These are phyloP conservation scores for Schizosaccharomyces pombe DNA, from an alignment of 805 yeast genomes.

Conservation along the genomic window DNA sequence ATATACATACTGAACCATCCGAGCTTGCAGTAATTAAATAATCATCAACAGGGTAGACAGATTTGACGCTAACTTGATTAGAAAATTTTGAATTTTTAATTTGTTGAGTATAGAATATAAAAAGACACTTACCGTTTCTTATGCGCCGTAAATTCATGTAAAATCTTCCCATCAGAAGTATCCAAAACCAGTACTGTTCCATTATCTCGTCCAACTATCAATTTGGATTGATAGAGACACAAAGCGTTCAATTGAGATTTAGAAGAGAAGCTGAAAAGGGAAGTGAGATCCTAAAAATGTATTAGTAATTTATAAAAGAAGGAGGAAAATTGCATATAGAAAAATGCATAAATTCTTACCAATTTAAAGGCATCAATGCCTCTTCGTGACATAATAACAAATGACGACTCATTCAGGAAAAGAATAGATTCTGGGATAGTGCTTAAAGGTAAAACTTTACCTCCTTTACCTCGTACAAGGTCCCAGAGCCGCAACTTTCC, in stretches of 20 bases:
- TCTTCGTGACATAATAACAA: neutral
- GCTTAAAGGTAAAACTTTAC: neutral
- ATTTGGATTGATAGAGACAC: neutral
- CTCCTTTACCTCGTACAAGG: constrained; percentile 15
- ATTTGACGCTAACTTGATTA: neutral
- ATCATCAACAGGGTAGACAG: neutral
- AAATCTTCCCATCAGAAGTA: neutral
- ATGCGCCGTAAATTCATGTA: neutral
- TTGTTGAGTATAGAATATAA: neutral
- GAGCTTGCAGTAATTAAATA: neutral
- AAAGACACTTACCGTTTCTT: neutral
- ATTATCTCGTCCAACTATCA: neutral
- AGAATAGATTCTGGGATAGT: neutral
- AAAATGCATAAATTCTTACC: neutral
- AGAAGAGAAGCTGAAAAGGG: neutral
- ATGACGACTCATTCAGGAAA: neutral
- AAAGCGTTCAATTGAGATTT: neutral
- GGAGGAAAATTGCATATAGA: neutral
- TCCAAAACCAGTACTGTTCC: neutral
- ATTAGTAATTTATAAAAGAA: neutral
- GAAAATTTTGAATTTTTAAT: neutral
- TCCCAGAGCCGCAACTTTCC: constrained; percentile 78
- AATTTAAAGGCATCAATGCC: neutral
- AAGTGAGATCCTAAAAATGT: neutral
- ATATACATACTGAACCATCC: neutral